Percentiles rank a stretch among this genome's conserved stretches.
Conservation (phyloP, 2,329 filamentous ascomycete species). For the Colletotrichum theobromicola region DNA sequence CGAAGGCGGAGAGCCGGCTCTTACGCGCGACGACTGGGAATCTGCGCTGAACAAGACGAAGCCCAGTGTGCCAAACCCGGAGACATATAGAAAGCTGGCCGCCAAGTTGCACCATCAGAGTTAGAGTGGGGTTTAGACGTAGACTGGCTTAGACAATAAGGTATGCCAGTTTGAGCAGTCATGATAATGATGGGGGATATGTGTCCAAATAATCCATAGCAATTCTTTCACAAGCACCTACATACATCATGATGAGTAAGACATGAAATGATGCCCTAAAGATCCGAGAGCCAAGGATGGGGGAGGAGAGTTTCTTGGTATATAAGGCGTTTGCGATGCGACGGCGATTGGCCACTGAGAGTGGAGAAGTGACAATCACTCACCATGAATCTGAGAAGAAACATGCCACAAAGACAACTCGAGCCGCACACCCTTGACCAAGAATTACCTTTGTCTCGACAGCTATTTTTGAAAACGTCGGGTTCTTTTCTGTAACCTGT, state of each 20-base stretch:
- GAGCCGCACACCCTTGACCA: not conserved
- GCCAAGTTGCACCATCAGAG: constrained; percentile 28
- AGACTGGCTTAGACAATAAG: not conserved
- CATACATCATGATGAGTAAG: not conserved
- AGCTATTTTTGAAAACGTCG: not conserved
- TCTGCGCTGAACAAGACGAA: constrained; percentile 51
- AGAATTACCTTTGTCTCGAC: not conserved
- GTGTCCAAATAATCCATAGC: not conserved
- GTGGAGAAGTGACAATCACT: constrained; percentile 15
- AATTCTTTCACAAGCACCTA: not conserved
- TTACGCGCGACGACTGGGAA: constrained; percentile 56
- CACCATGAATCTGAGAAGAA: not conserved
- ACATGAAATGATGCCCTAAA: not conserved
- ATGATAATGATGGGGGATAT: not conserved
- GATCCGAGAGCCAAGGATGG: not conserved
- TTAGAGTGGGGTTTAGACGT: not conserved
- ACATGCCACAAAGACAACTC: not conserved
- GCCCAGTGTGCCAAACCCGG: constrained; percentile 54
- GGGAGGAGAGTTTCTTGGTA: not conserved
- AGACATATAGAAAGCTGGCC: constrained; percentile 46
- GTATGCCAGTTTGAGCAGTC: not conserved
- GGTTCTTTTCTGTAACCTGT: not conserved
- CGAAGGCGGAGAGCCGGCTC: constrained; percentile 31
- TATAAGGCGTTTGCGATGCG: not conserved
- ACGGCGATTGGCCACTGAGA: constrained; percentile 1